Conservation (phyloP, 2,329 filamentous ascomycete species). For the Elsinoe fawcettii region DNA sequence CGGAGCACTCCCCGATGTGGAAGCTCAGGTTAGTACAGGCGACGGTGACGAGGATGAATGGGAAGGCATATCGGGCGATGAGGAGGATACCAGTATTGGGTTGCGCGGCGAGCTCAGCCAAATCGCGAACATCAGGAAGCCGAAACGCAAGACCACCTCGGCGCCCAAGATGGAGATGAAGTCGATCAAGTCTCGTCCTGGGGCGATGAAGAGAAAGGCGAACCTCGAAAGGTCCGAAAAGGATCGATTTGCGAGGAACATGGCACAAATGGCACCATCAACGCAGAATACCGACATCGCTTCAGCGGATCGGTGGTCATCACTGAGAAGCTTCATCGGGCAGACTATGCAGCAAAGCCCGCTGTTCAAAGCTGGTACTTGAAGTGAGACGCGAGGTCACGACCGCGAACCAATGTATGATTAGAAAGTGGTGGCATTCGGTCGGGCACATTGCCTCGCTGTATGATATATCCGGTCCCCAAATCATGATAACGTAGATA, state of each 20-base stretch:
- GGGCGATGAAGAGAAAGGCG: slow-evolving; percentile 77
- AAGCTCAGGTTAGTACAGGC: slow-evolving; percentile 30
- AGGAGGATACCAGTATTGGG: slow-evolving; percentile 18
- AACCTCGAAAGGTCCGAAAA: slow-evolving; percentile 72
- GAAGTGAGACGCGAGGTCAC: not conserved
- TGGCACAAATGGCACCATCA: slow-evolving; percentile 59
- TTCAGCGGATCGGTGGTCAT: slow-evolving; percentile 63
- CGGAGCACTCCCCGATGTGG: slow-evolving; percentile 64
- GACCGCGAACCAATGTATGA: not conserved
- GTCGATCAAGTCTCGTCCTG: slow-evolving; percentile 66
- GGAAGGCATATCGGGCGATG: slow-evolving; percentile 28
- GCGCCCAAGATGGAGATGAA: slow-evolving; percentile 56
- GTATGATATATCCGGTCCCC: not conserved
- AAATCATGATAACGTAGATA: slow-evolving; percentile 6
- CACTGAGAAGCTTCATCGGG: slow-evolving; percentile 74
- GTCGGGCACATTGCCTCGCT: not conserved
- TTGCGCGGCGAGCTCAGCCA: not conserved
- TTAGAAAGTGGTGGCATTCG: not conserved
- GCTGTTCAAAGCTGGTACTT: slow-evolving; percentile 47
- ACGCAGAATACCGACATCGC: slow-evolving; percentile 21
- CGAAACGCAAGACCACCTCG: slow-evolving; percentile 39
- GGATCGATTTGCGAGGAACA: slow-evolving; percentile 72
- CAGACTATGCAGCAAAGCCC: slow-evolving; percentile 83
- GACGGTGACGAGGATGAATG: slow-evolving; percentile 40
- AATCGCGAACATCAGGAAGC: slow-evolving; percentile 18